A percentile compares a stretch with the other conserved stretches of the same genome.
Evolutionary conservation across 2,329 filamentous ascomycete species (phyloP).

Genomic region (Cryoendolithus antarcticus): DNA sequence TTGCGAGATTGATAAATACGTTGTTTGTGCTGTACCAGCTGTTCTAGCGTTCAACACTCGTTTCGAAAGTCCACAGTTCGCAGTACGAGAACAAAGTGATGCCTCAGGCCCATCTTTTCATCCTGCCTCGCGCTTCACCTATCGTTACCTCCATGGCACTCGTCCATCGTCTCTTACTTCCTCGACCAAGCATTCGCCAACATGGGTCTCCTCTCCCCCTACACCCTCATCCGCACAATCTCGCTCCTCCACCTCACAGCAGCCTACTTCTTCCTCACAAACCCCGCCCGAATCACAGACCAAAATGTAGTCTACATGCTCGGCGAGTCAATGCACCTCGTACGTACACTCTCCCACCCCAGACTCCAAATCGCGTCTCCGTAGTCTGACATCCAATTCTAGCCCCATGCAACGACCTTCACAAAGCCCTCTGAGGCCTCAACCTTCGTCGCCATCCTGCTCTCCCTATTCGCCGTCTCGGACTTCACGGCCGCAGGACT

Average conservation of each 20-base stretch:
- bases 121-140: too few species aligned
- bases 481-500: conserved; percentile 36
- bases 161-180: too few species aligned
- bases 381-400: conserved; percentile 4
- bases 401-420: conserved; percentile 58
- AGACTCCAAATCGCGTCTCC: conserved; percentile 1
- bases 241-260: conserved; percentile 76
- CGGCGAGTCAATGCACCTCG: conserved; percentile 72
- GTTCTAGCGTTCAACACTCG: too few species aligned
- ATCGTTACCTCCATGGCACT: too few species aligned
- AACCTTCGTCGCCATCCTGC: conserved; percentile 54
- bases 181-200: too few species aligned
- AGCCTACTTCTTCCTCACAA: conserved; percentile 70
- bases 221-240: conserved; percentile 67
- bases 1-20: too few species aligned
- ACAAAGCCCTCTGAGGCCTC: conserved; percentile 57
- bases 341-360: conserved; percentile 29
- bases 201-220: conserved; percentile 74
- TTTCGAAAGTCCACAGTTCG: too few species aligned
- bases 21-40: too few species aligned
- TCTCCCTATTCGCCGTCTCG: conserved; percentile 44
- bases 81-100: too few species aligned
- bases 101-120: too few species aligned
- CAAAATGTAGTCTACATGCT: conserved; percentile 71
- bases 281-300: conserved; percentile 59